A percentile compares a stretch with the other conserved stretches of the same genome.
Evolutionary conservation across 768 basidiomycete genomes (phyloP).

Genomic region (Rhizopogon vinicolor): DNA sequence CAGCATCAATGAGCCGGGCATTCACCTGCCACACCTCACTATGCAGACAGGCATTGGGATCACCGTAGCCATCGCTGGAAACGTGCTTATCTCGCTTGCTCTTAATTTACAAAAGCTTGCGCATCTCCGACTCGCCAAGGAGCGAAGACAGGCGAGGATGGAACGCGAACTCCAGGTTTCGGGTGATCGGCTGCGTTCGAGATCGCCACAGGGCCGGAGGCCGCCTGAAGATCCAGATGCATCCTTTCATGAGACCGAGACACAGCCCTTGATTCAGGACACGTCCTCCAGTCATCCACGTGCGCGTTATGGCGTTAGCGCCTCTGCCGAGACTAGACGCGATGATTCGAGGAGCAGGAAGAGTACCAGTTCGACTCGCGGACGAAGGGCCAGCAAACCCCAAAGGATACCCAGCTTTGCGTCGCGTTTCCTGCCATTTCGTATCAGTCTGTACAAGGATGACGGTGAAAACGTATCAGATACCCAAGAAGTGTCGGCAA

Average conservation of each 20-base stretch:
- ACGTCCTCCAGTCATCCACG: background rate
- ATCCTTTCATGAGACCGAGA: slow-evolving; percentile 8
- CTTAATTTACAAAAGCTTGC: slow-evolving; percentile 93
- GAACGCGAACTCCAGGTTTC: slow-evolving; percentile 9
- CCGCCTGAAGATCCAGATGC: background rate
- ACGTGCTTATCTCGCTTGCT: slow-evolving; percentile 84
- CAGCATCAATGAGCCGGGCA: slow-evolving; percentile 14
- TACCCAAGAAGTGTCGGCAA: background rate
- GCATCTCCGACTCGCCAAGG: slow-evolving; percentile 61
- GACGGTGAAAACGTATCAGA: background rate
- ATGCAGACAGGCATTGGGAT: slow-evolving; percentile 70
- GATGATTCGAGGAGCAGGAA: slow-evolving; percentile 25
- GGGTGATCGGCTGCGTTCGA: background rate
- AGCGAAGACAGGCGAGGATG: slow-evolving; percentile 16
- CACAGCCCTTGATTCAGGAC: slow-evolving; percentile 21
- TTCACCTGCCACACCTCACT: slow-evolving; percentile 52
- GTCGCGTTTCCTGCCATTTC: slow-evolving; percentile 32
- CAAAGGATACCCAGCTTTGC: slow-evolving; percentile 27
- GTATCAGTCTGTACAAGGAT: slow-evolving; percentile 9
- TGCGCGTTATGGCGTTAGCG: slow-evolving; percentile 16
- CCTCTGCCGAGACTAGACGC: background rate
- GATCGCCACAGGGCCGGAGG: background rate
- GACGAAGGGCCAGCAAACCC: slow-evolving; percentile 8
- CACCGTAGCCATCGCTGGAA: slow-evolving; percentile 75
- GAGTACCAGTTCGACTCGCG: slow-evolving; percentile 15